Evolutionary conservation across 1,284 basidiomycete genomes (phyloP), one percentile per base, ranked within the genome.

Genomic region (Ustilago tritici): DNA sequence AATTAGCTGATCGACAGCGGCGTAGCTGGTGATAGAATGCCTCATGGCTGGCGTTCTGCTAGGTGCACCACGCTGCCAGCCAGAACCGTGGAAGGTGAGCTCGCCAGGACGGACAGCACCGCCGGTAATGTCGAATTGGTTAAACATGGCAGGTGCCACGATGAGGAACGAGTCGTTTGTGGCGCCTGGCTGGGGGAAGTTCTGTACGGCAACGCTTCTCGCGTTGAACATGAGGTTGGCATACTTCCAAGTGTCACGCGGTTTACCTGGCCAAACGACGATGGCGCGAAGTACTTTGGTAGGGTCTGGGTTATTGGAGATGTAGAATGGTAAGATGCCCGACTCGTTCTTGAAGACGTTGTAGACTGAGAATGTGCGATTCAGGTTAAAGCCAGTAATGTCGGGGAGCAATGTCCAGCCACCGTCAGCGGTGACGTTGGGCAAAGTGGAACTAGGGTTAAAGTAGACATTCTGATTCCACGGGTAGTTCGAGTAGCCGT

Each of bases 371-470:
- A 76, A 69, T 12, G 77, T 71, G 38, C 67, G 66, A 47, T 78
- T 80, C 40, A 81, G 59, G 12, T 60, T 70, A 61, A 81, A 81
- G 34, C 64, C 76, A 2, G 58, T 35, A 3, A 65, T 58, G n/a
- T 62, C 49, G 2, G 79, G 77, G 5, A 81, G 65, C 38, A 17
- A 38, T 17, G 57, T 43, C 79, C 79, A 81, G 19, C 94, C 94
- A 17, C 11, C 46, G 0, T 19, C 32, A 35, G 71, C 70, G 38
- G 70, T 70, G 4, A 67, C 70, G 17, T 56, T 74, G 54, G 49
- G 49, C 4, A 65, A 57, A 34, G 19, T 47, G 11, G 76, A 71
- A 31, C 12, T 66, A 14, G 64, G 67, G 14, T 35, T 19, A 40
- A 78, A 78, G 23, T 41, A 61, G 23, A 63, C 63, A 12, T 35